Base-by-base conservation (phyloP, 441 rosid genomes). In the Kokia cookei region DNA sequence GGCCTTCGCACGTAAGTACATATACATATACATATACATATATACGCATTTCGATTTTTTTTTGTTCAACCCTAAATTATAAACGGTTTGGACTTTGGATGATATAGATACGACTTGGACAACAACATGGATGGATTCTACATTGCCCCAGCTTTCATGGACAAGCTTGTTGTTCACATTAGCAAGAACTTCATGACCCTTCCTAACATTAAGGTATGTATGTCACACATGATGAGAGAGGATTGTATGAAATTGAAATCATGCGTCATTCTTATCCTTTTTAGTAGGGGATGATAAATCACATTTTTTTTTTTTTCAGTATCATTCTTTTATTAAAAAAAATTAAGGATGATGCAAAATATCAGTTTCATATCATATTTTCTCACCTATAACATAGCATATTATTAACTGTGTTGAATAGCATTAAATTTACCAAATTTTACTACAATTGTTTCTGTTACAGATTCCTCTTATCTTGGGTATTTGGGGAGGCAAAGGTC, bases 401-500 rank as follows among this genome's bases (percentile, higher is more conserved):
- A 19, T 19, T 19, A 19, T 19, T 19, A 19, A 19, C 22, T 0
- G 22, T 19, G 22, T 19, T 19, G 22, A 19, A 19, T 19, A 60
- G 42, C 2, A 2, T 13, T 27, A 32, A 59, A 59, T 59, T 59
- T 27, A 59, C 40, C 65, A 27, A 45, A 4, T 5, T 32, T 43
- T 26, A 43, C 7, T 65, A 43, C 7, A 22, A 55, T 58, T 54
- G 53, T 17, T 22, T 50, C 5, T 24, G 14, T 11, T 4, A 55
- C 75, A 94, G 98, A 78, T 94, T 86, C 98, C 99, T 73, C 92
- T 95, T 71, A 95, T 95, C 73, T 89, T 95, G 86, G 99, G 99
- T 84, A 73, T 94, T 3, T 94, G 99, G 99, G 99, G 97, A 89
- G 99, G 99, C 82, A 94, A 94, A 80, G 99, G 97, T 76, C 99